Evolutionary conservation across 352 stramenopile species (phyloP).

Genomic region (Hyaloperonospora brassicae): DNA sequence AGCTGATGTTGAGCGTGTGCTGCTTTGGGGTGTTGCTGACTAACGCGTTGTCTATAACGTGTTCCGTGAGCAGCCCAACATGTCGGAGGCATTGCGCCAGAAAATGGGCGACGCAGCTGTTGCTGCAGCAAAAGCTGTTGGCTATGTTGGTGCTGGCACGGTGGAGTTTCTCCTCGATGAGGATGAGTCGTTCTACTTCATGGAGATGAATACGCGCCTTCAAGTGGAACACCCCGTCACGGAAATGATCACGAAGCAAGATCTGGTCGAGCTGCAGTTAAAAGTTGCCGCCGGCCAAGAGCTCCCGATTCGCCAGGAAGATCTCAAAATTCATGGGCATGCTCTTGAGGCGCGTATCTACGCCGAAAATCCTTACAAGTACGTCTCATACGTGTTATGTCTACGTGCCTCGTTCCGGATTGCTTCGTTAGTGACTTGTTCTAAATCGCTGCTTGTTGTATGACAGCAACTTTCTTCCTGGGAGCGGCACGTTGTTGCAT

Average conservation of each 20-base stretch:
- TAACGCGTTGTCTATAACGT: conserved; percentile 1
- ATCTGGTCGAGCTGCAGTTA: conserved; percentile 92
- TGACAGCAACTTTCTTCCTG: conserved; percentile 84
- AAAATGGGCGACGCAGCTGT: conserved; percentile 87
- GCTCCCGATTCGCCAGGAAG: conserved; percentile 84
- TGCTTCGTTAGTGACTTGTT: conserved; percentile 1
- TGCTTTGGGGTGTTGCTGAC: background rate
- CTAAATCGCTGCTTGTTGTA: conserved; percentile 7
- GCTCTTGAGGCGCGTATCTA: conserved; percentile 92
- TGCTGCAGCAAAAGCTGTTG: conserved; percentile 82
- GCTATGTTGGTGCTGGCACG: conserved; percentile 89
- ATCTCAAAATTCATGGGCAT: conserved; percentile 84
- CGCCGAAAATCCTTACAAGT: conserved; percentile 90
- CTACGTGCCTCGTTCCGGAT: too few relatives aligned
- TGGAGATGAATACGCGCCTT: conserved; percentile 96
- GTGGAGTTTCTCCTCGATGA: conserved; percentile 92
- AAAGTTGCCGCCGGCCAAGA: conserved; percentile 87
- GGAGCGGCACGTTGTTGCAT: conserved; percentile 81
- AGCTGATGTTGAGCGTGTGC: background rate
- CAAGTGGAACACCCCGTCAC: conserved; percentile 91
- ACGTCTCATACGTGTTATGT: conserved; percentile 15
- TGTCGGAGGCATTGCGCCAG: conserved; percentile 70
- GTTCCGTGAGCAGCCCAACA: conserved; percentile 39
- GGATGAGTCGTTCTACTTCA: conserved; percentile 91
- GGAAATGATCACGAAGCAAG: conserved; percentile 85